Conservation (phyloP, 1,139 yeast species). For the Geotrichum australiense region DNA sequence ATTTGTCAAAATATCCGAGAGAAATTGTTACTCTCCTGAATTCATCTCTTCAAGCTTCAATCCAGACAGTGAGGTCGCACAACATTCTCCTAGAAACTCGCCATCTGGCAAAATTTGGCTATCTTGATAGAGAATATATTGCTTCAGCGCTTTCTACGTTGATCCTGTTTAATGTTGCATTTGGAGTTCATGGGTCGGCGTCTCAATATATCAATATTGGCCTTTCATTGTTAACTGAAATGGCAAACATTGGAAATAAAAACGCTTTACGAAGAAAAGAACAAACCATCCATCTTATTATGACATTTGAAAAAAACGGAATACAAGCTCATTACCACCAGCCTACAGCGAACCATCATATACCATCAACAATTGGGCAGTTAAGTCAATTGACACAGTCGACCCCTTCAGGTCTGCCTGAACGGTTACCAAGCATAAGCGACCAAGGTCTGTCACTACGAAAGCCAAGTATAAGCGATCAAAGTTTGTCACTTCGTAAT, state of each 20-base stretch:
- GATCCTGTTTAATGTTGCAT: conserved; percentile 68
- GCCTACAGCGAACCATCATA: background rate
- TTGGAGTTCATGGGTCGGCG: conserved; percentile 77
- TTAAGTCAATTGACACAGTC: background rate
- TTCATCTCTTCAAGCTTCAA: conserved; percentile 79
- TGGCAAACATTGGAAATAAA: conserved; percentile 63
- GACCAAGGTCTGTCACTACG: conserved; percentile 1
- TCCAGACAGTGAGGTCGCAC: conserved; percentile 66
- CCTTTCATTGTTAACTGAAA: conserved; percentile 56
- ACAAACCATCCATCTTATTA: conserved; percentile 20
- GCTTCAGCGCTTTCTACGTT: conserved; percentile 77
- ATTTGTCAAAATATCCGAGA: conserved; percentile 60
- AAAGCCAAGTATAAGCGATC: background rate
- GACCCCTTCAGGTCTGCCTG: conserved; percentile 1
- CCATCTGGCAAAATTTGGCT: conserved; percentile 67
- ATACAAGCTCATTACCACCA: conserved; percentile 10
- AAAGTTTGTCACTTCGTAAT: background rate
- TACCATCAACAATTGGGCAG: background rate
- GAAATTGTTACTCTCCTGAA: conserved; percentile 62
- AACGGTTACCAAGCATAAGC: conserved; percentile 11
- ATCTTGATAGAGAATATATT: conserved; percentile 82
- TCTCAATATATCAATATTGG: conserved; percentile 70
- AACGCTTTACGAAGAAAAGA: conserved; percentile 42
- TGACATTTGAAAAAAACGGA: conserved; percentile 19
- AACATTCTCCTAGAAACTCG: conserved; percentile 31